phyloP scores from a whole-genome alignment of 2,329 filamentous ascomycete genomes.

The Botrytis aclada region DNA sequence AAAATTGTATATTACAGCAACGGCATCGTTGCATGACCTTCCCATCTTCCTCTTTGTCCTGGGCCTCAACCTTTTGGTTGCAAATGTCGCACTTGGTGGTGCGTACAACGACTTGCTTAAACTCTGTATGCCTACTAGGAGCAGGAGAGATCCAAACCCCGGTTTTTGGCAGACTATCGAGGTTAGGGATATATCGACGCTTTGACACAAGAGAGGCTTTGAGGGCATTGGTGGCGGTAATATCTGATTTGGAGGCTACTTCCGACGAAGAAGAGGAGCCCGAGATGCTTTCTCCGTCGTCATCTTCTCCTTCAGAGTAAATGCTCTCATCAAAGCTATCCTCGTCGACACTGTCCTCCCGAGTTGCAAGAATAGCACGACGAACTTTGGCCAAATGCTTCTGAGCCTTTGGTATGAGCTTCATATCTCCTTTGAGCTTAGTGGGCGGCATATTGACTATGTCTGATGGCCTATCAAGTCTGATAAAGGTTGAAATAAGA shows the following conservation, averaged over 20 bases:
- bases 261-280: background rate
- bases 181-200: background rate
- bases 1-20: constrained; percentile 2
- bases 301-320: background rate
- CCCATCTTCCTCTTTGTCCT: background rate
- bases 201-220: background rate
- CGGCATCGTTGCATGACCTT: constrained; percentile 11
- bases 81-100: constrained; percentile 16
- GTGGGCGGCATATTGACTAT: background rate
- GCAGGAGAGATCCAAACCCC: constrained; percentile 5
- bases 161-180: background rate
- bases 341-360: background rate
- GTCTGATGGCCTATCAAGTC: background rate
- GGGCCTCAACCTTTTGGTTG: background rate
- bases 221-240: background rate
- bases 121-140: background rate
- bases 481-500: background rate
- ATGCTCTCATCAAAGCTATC: background rate
- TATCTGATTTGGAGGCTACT: background rate
- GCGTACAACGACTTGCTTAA: background rate
- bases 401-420: background rate
- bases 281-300: background rate
- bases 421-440: background rate
- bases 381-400: background rate
- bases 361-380: background rate